These are phyloP conservation scores for Fusarium gaditjirri DNA, from an alignment of 2,329 filamentous ascomycete species.

Conservation along the genomic window DNA sequence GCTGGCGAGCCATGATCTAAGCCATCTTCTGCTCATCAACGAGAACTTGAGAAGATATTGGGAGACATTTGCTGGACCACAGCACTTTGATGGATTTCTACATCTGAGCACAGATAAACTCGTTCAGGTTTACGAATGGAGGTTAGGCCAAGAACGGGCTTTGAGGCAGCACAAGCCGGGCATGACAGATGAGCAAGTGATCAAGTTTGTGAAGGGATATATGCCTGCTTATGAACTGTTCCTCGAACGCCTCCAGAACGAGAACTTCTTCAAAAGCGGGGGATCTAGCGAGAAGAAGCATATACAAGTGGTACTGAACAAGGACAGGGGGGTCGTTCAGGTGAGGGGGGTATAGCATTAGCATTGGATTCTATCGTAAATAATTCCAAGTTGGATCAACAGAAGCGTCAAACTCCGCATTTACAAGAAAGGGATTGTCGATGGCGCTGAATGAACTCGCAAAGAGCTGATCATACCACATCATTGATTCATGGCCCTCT, in stretches of 20 bases:
- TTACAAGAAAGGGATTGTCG: slow-evolving; percentile 48
- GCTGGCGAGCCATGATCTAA: slow-evolving; percentile 27
- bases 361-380: slow-evolving; percentile 22
- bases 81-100: slow-evolving; percentile 35
- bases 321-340: slow-evolving; percentile 14
- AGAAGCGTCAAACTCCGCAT: slow-evolving; percentile 48
- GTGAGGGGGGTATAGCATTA: slow-evolving; percentile 20
- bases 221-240: slow-evolving; percentile 43
- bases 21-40: slow-evolving; percentile 38
- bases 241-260: slow-evolving; percentile 27
- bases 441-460: slow-evolving; percentile 49
- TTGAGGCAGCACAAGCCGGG: slow-evolving; percentile 33
- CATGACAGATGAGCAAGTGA: slow-evolving; percentile 41
- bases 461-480: slow-evolving; percentile 51
- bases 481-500: slow-evolving; percentile 50
- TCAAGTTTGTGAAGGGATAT: slow-evolving; percentile 41
- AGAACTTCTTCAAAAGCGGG: slow-evolving; percentile 26
- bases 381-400: slow-evolving; percentile 49
- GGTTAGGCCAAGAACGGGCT: slow-evolving; percentile 33
- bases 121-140: slow-evolving; percentile 40
- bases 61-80: slow-evolving; percentile 27
- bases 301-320: slow-evolving; percentile 8
- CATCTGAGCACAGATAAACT: slow-evolving; percentile 41
- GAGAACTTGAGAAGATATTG: slow-evolving; percentile 38
- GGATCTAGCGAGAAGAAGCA: slow-evolving; percentile 15